Evolutionary conservation across 768 basidiomycete species (phyloP).

Genomic region (Lactarius hatsudake): DNA sequence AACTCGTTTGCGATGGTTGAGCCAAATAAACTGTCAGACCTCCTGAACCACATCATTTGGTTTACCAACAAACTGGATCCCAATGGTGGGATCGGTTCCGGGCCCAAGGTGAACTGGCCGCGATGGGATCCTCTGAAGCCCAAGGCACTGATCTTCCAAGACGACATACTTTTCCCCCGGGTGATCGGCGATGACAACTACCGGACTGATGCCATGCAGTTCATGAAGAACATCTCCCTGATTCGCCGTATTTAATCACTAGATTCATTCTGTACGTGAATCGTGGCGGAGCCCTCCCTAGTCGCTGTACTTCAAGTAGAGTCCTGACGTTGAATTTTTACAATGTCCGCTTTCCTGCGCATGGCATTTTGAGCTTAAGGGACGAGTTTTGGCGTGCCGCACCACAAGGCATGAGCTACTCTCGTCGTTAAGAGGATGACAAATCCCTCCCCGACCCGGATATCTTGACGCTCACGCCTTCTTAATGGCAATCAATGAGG

Average conservation of each 20-base stretch:
- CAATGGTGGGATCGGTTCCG: constrained; percentile 11
- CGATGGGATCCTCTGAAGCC: constrained; percentile 13
- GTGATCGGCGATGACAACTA: constrained; percentile 18
- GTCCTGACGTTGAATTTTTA: neutral
- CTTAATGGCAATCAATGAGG: too few relatives aligned
- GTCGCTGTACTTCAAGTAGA: constrained; percentile 7
- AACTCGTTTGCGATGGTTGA: constrained; percentile 8
- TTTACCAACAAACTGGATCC: constrained; percentile 23
- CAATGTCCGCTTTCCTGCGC: neutral
- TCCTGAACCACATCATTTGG: constrained; percentile 21
- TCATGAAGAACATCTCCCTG: constrained; percentile 21
- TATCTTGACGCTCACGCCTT: too few relatives aligned
- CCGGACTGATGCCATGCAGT: constrained; percentile 11
- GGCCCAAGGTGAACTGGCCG: constrained; percentile 15
- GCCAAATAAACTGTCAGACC: neutral
- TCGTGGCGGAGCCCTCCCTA: neutral
- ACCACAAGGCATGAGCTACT: too few relatives aligned
- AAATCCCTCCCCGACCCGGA: too few relatives aligned
- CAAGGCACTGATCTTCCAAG: constrained; percentile 21
- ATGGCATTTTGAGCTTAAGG: constrained; percentile 4
- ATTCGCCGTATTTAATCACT: constrained; percentile 15
- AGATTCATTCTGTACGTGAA: neutral
- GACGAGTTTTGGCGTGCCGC: too few relatives aligned
- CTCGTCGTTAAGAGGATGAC: too few relatives aligned
- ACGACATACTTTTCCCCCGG: constrained; percentile 3